Evolutionary conservation across 1,139 yeast genomes (phyloP), one percentile per base, ranked within the genome.

Genomic region (Spencermartinsiella ligniputridi): DNA sequence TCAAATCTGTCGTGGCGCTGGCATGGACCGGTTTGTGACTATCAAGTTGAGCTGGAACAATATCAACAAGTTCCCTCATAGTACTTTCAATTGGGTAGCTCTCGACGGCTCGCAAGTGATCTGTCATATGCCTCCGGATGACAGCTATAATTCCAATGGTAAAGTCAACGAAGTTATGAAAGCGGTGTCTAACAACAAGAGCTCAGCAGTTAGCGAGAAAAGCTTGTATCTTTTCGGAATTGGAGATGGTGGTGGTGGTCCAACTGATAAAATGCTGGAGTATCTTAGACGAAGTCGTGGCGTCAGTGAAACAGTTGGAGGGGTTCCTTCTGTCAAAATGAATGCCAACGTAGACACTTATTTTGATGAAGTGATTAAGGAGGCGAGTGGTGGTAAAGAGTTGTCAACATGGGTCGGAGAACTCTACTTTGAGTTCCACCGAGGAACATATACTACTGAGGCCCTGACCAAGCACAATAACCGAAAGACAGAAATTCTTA

Each of bases 191-290:
- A 89, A 87, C 57, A 94, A 90, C 66, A 84, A 88, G 64, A 85
- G 87, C 55, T 68, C 83, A 51, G 79, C 87, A 45, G 79, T 81
- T 54, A 88, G 81, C 41, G 89, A 85, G 44, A 45, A 45, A 17
- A 90, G 94, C 0, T 70, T 89, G 56, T 69, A 89, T 60, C 71
- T 88, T 41, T 90, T 78, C 57, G 97, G 97, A 36, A 79, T 82
- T 57, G 97, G 97, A 58, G 97, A 89, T 61, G 97, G 97, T 54
- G 97, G 97, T 51, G 97, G 97, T 53, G 97, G 97, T 3, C 97
- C 97, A 35, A 81, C 86, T 3, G 84, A 84, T 40, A 95, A 84
- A 57, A 88, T 88, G 95, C 59, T 90, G 52, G 96, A 89, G 60
- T 87, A 86, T 60, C 71, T 89, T 57, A 79, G 97, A 61, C 79